Percentiles rank a stretch among this genome's conserved stretches.
These are phyloP conservation scores for Venturia aucupariae DNA, from an alignment of 2,329 filamentous ascomycete genomes.

Conservation along the genomic window DNA sequence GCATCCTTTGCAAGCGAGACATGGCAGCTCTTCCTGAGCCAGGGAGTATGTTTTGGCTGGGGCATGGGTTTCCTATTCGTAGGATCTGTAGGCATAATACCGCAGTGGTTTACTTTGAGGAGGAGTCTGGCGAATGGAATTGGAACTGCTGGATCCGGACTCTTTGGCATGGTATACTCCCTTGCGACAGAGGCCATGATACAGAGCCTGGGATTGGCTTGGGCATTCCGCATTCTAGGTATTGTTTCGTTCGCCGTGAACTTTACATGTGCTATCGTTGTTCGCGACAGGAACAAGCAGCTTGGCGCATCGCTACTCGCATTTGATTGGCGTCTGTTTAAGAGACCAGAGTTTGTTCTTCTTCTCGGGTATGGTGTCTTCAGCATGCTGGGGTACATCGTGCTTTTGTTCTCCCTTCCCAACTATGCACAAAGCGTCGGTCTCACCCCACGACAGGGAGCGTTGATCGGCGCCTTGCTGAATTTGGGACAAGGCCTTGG, in stretches of 20 bases:
- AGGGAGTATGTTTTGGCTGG: slow-evolving; percentile 67
- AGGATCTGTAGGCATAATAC: slow-evolving; percentile 54
- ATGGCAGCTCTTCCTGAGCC: slow-evolving; percentile 68
- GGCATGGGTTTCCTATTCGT: slow-evolving; percentile 73
- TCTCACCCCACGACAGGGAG: slow-evolving; percentile 56
- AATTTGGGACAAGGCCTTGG: slow-evolving; percentile 60
- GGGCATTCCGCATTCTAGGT: slow-evolving; percentile 58
- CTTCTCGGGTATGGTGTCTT: slow-evolving; percentile 61
- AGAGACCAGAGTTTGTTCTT: slow-evolving; percentile 52
- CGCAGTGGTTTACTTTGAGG: slow-evolving; percentile 64
- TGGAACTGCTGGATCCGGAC: slow-evolving; percentile 58
- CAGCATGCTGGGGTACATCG: slow-evolving; percentile 63
- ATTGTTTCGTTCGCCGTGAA: slow-evolving; percentile 58
- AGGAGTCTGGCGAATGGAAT: slow-evolving; percentile 63
- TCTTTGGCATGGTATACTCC: slow-evolving; percentile 65
- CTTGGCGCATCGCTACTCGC: slow-evolving; percentile 58
- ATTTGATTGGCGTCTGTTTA: slow-evolving; percentile 57
- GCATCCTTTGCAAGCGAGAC: slow-evolving; percentile 11
- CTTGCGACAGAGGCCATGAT: slow-evolving; percentile 62
- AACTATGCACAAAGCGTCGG: slow-evolving; percentile 64
- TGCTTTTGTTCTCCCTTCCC: slow-evolving; percentile 67
- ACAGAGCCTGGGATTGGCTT: slow-evolving; percentile 50
- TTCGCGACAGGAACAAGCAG: slow-evolving; percentile 63
- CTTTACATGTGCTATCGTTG: slow-evolving; percentile 49
- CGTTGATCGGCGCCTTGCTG: slow-evolving; percentile 62